Percentiles rank a stretch among this genome's conserved stretches.
Conservation (phyloP, 345 rosid genomes). For the Rhodamnia rubescens region DNA sequence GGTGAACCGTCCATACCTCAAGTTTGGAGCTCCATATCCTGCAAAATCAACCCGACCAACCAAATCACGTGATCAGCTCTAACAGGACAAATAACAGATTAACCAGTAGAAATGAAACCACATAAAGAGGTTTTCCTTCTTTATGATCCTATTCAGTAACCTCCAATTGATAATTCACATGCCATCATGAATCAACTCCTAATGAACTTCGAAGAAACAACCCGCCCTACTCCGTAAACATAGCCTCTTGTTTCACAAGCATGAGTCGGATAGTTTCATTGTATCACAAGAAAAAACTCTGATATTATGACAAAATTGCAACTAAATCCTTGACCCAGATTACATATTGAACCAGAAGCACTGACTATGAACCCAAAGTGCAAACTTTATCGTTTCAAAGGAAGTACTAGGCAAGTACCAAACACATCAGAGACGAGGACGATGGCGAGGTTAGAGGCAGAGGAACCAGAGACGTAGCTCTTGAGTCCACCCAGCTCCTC, state of each 20-base stretch:
- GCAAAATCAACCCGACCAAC: background rate
- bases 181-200: background rate
- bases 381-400: background rate
- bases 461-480: constrained; percentile 50
- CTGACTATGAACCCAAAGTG: background rate
- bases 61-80: background rate
- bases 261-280: background rate
- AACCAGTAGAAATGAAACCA: background rate
- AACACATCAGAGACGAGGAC: constrained; percentile 49
- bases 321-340: background rate
- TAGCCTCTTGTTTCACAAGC: background rate
- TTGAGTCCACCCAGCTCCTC: constrained; percentile 51
- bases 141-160: background rate
- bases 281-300: background rate
- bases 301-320: background rate
- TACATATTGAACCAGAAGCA: background rate
- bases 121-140: background rate
- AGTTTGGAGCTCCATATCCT: constrained; percentile 38
- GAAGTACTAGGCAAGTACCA: constrained; percentile 8
- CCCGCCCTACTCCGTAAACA: background rate
- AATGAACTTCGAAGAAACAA: constrained; percentile 1
- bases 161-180: background rate
- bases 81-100: background rate
- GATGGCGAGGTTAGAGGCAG: constrained; percentile 41
- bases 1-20: constrained; percentile 28